Conservation (phyloP, 1,284 basidiomycete species). For the Apiotrichum akiyoshidainum region DNA sequence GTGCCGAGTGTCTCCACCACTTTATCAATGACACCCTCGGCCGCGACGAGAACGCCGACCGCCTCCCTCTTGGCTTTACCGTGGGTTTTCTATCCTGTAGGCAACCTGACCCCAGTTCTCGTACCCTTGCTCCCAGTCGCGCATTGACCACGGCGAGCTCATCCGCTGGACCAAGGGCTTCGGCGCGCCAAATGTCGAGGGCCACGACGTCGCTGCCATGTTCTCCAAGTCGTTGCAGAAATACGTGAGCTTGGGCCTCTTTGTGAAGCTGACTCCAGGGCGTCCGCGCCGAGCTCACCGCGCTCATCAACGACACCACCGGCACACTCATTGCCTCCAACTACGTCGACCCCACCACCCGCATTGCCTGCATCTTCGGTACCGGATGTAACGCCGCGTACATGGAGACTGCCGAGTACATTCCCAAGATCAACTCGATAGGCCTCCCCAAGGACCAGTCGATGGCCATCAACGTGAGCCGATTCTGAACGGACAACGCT, state of each 20-base stretch:
- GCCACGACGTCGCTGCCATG: conserved; percentile 87
- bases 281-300: conserved; percentile 70
- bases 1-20: conserved; percentile 84
- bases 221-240: conserved; percentile 76
- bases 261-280: conserved; percentile 30
- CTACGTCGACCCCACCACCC: conserved; percentile 86
- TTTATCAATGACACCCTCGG: conserved; percentile 70
- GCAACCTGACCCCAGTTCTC: conserved; percentile 64
- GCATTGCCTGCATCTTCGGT: conserved; percentile 94
- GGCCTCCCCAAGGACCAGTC: conserved; percentile 65
- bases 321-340: conserved; percentile 95
- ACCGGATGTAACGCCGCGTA: conserved; percentile 98
- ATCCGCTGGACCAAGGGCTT: conserved; percentile 99
- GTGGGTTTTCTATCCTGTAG: conserved; percentile 54
- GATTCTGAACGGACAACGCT: neutral
- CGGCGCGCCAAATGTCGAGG: conserved; percentile 87
- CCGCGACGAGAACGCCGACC: conserved; percentile 64
- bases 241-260: conserved; percentile 49
- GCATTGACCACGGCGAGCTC: conserved; percentile 90
- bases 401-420: conserved; percentile 81
- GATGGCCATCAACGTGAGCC: conserved; percentile 88
- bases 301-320: conserved; percentile 94
- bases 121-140: conserved; percentile 87
- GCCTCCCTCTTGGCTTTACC: conserved; percentile 87
- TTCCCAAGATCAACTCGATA: conserved; percentile 69